Conservation (phyloP, 2,329 filamentous ascomycete genomes). For the Cryphonectria carpinicola region DNA sequence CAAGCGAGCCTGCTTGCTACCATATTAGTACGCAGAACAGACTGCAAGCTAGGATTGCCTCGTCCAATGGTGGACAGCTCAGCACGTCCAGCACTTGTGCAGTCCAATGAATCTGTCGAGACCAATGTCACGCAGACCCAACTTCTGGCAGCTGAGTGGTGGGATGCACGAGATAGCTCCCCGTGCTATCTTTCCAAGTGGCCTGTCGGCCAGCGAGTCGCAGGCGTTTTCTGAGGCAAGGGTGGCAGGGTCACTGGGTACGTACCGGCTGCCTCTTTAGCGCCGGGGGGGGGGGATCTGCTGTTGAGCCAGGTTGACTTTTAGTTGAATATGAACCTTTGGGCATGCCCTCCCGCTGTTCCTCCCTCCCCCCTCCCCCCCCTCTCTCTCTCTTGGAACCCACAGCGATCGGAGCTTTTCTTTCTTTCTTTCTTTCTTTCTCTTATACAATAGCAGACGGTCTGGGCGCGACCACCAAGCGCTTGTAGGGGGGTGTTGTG, state of each 20-base stretch:
- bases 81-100: neutral
- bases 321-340: neutral
- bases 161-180: constrained; percentile 1
- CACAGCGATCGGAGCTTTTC: neutral
- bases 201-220: neutral
- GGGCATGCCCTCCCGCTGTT: too few relatives aligned
- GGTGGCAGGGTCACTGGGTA: neutral
- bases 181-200: neutral
- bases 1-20: neutral
- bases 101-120: neutral
- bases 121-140: neutral
- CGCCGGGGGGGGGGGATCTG: neutral
- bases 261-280: constrained; percentile 2
- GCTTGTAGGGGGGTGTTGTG: neutral
- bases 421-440: neutral
- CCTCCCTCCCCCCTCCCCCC: too few relatives aligned
- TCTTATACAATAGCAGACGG: neutral
- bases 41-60: neutral
- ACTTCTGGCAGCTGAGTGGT: neutral
- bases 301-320: neutral
- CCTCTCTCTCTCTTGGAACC: neutral
- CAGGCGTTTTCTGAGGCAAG: neutral
- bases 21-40: neutral
- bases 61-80: neutral
- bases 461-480: neutral